A percentile compares a stretch with the other conserved stretches of the same genome.
Conservation (phyloP, 2,329 filamentous ascomycete species). For the Arthrobotrys musiformis region DNA sequence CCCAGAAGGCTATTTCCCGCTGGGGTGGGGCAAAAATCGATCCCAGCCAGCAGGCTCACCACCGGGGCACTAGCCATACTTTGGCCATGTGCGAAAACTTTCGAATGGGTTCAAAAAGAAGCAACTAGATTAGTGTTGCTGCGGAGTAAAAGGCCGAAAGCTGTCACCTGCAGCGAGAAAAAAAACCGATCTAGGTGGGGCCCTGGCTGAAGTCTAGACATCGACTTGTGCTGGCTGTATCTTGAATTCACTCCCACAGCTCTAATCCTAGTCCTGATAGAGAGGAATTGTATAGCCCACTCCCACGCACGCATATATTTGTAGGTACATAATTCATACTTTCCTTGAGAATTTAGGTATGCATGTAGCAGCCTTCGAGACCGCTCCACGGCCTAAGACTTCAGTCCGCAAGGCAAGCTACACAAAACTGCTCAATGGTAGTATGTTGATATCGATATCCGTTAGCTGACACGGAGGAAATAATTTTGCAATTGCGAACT, state of each 20-base stretch:
- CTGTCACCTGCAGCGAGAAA: conserved; percentile 26
- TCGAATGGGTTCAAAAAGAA: conserved; percentile 12
- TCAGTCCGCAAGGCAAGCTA: too few species aligned
- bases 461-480: neutral
- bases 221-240: conserved; percentile 35
- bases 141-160: conserved; percentile 29
- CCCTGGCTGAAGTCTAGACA: conserved; percentile 36
- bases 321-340: too few species aligned
- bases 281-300: neutral
- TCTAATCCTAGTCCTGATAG: neutral
- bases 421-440: too few species aligned
- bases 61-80: conserved; percentile 11
- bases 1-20: conserved; percentile 28
- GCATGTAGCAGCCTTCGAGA: too few species aligned
- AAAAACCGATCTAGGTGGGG: conserved; percentile 32
- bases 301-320: neutral
- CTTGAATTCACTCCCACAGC: conserved; percentile 9
- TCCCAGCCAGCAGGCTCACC: conserved; percentile 8
- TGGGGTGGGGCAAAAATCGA: conserved; percentile 48
- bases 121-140: neutral
- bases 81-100: conserved; percentile 29
- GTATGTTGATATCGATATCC: neutral
- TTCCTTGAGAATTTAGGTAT: too few species aligned
- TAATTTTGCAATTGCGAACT: neutral
- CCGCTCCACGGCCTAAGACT: too few species aligned